These are phyloP conservation scores for Cryptococcus jaspeensis DNA, from an alignment of 1,284 basidiomycete species.

Conservation along the genomic window DNA sequence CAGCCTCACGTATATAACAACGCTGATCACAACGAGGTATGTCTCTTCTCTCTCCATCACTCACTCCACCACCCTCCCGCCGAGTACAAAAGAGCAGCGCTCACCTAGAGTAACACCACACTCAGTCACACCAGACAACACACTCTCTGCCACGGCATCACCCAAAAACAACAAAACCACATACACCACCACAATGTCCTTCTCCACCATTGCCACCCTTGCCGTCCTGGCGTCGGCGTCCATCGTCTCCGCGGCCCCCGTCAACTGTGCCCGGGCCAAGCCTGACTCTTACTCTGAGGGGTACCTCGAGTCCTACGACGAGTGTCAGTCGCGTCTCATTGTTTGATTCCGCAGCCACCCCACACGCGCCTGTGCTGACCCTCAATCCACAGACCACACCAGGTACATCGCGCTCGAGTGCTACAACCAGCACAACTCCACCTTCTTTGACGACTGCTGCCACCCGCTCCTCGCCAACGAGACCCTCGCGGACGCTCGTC, in stretches of 20 bases:
- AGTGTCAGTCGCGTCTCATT: constrained; percentile 45
- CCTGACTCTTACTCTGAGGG: constrained; percentile 36
- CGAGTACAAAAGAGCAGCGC: constrained; percentile 11
- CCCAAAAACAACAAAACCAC: constrained; percentile 30
- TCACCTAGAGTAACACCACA: constrained; percentile 2
- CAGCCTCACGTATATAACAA: constrained; percentile 14
- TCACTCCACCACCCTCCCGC: background rate
- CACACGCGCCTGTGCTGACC: too few relatives aligned
- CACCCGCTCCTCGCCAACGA: constrained; percentile 57
- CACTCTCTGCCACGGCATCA: constrained; percentile 10
- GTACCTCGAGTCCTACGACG: constrained; percentile 58
- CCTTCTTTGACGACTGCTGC: constrained; percentile 62
- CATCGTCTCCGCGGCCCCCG: constrained; percentile 56
- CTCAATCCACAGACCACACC: constrained; percentile 55
- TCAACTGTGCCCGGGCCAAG: constrained; percentile 48
- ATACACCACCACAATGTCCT: constrained; percentile 36
- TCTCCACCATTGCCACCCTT: constrained; percentile 56
- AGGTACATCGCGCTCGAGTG: constrained; percentile 62
- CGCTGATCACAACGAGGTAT: constrained; percentile 16
- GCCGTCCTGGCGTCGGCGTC: constrained; percentile 55
- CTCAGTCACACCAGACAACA: constrained; percentile 3
- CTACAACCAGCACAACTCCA: constrained; percentile 61
- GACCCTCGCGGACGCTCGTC: constrained; percentile 56
- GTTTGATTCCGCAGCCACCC: background rate
- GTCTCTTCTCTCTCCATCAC: constrained; percentile 7